A percentile compares a stretch with the other conserved stretches of the same genome.
Conservation (phyloP, 2,329 filamentous ascomycete species). For the Cordyceps pruinosa region DNA sequence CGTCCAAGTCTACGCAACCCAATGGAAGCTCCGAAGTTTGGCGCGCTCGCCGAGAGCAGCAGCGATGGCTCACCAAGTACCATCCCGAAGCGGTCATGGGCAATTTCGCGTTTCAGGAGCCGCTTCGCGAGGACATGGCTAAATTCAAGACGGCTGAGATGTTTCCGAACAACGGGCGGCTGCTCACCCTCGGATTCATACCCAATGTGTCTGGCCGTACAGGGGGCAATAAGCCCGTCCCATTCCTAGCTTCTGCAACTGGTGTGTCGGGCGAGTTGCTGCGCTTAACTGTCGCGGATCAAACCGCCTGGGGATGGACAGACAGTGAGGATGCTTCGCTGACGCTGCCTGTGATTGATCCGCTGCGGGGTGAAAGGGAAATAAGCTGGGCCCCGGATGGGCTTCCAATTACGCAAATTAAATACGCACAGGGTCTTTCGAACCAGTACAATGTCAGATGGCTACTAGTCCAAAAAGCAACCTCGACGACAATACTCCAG, state of each 20-base stretch:
- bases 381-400: slow-evolving; percentile 48
- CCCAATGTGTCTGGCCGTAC: slow-evolving; percentile 30
- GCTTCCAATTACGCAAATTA: slow-evolving; percentile 43
- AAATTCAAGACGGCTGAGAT: slow-evolving; percentile 24
- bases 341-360: slow-evolving; percentile 37
- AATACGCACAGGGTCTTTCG: slow-evolving; percentile 36
- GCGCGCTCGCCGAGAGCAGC: slow-evolving; percentile 30
- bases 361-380: slow-evolving; percentile 37
- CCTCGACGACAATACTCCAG: slow-evolving; percentile 44
- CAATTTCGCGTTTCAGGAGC: slow-evolving; percentile 24
- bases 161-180: slow-evolving; percentile 16
- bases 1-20: slow-evolving; percentile 22
- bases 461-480: slow-evolving; percentile 47
- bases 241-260: slow-evolving; percentile 40
- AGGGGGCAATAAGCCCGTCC: slow-evolving; percentile 20
- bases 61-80: slow-evolving; percentile 43
- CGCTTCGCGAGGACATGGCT: slow-evolving; percentile 31
- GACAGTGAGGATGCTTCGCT: slow-evolving; percentile 39
- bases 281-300: slow-evolving; percentile 43
- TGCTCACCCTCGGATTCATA: slow-evolving; percentile 53
- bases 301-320: slow-evolving; percentile 50
- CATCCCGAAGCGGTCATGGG: slow-evolving; percentile 45
- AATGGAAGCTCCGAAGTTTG: slow-evolving; percentile 22
- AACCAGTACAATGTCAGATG: slow-evolving; percentile 37
- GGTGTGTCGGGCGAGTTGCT: slow-evolving; percentile 55